These are phyloP conservation scores for Cucurbita maxima DNA, from an alignment of 306 rosid species.

Conservation along the genomic window DNA sequence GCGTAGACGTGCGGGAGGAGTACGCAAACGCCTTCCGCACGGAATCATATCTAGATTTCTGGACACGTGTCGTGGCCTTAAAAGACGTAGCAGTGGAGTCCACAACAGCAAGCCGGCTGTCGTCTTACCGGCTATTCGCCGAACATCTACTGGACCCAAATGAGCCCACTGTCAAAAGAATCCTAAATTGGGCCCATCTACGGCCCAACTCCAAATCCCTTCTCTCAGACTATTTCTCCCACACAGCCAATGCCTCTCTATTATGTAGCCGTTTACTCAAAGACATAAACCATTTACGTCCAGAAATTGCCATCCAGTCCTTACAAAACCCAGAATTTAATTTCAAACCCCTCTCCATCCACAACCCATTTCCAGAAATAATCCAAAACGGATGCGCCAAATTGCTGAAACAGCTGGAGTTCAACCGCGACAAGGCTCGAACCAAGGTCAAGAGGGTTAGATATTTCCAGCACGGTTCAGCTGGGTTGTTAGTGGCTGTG, in stretches of 20 bases:
- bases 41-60: constrained; percentile 56
- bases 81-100: constrained; percentile 21
- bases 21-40: constrained; percentile 77
- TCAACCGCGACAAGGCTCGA: constrained; percentile 22
- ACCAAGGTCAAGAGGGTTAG: constrained; percentile 15
- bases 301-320: not conserved
- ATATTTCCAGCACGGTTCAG: constrained; percentile 21
- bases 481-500: constrained; percentile 17
- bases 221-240: constrained; percentile 41
- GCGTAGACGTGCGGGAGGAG: constrained; percentile 50
- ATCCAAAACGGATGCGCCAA: constrained; percentile 18
- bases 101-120: constrained; percentile 46
- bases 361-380: constrained; percentile 14
- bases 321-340: not conserved
- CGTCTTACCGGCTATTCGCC: constrained; percentile 57
- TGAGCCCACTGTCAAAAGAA: constrained; percentile 23
- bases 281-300: constrained; percentile 34
- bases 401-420: constrained; percentile 37
- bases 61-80: constrained; percentile 49
- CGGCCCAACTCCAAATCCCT: constrained; percentile 18
- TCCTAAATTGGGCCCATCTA: constrained; percentile 17
- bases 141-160: constrained; percentile 65
- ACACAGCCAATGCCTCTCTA: constrained; percentile 45
- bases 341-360: not conserved
- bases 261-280: constrained; percentile 42